These are phyloP conservation scores for Antonospora locustae DNA, from an alignment of 371 early-diverging fungal genomes.

Conservation along the genomic window DNA sequence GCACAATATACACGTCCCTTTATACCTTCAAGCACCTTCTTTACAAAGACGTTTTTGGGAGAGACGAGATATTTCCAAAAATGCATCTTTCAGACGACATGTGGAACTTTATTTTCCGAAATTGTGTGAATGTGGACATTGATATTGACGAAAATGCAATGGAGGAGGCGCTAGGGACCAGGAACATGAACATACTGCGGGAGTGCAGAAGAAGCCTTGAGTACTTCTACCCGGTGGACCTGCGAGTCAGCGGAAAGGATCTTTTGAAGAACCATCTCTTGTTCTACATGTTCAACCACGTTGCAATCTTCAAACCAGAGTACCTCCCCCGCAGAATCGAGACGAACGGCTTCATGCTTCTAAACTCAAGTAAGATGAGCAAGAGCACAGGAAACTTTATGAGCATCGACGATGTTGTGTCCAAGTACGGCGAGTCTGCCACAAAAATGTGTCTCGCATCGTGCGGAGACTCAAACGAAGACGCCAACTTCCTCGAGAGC, in stretches of 20 bases:
- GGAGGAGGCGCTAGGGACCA: not conserved
- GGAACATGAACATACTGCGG: constrained; percentile 8
- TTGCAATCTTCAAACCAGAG: constrained; percentile 77
- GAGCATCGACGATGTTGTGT: constrained; percentile 68
- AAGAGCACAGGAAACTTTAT: constrained; percentile 98
- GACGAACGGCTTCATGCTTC: constrained; percentile 85
- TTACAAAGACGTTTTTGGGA: constrained; percentile 62
- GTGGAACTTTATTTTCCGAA: constrained; percentile 79
- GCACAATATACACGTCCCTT: constrained; percentile 99
- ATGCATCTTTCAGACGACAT: constrained; percentile 76
- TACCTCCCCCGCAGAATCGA: constrained; percentile 81
- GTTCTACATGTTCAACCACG: constrained; percentile 93
- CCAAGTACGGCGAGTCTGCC: constrained; percentile 85
- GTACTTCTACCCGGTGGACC: constrained; percentile 93
- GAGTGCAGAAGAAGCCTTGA: constrained; percentile 58
- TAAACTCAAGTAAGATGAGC: constrained; percentile 95
- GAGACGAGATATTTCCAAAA: constrained; percentile 65
- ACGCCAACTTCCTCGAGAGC: constrained; percentile 90
- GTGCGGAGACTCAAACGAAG: constrained; percentile 84
- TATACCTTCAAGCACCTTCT: constrained; percentile 89
- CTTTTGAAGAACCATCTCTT: constrained; percentile 92
- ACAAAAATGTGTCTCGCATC: constrained; percentile 82
- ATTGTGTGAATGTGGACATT: constrained; percentile 60
- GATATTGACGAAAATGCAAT: constrained; percentile 54
- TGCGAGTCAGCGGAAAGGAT: constrained; percentile 94